Evolutionary conservation across 768 basidiomycete species (phyloP), one percentile per base, ranked within the genome.

Genomic region (Pulveroboletus sp.): DNA sequence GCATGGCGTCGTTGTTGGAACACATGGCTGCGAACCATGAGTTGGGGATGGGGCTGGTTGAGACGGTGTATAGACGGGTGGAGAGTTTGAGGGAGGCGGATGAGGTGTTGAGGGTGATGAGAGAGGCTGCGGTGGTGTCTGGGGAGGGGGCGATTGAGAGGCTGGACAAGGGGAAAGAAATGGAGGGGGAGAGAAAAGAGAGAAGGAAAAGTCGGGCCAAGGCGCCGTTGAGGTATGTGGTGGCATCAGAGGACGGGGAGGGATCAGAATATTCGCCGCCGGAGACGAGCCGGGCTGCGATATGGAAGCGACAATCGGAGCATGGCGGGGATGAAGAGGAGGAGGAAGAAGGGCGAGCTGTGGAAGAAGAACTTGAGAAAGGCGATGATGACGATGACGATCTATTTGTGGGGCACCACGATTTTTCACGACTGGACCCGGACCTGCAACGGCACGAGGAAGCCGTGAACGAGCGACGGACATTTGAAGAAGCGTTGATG

Each of bases 21-120:
- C 60, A 59, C 47, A 76, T 82, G 65, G 70, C 75, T 1, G 56
- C 64, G 17, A 75, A 76, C 27, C 75, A 79, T 35, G 73, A 74
- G 14, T 75, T 76, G 49, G 62, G 59, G 12, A 57, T 71, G 37
- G 64, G 68, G 3, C 69, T 76, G 6, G 76, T 77, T 17, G 63
- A 68, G 42, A 60, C 61, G 13, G 65, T 78, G 24, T 77, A 71
- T 51, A 31, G 58, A 9, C 29, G 54, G 1, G 60, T 70, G 19
- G 53, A 63, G 40, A 72, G 65, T 48, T 56, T 82, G 16, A 49
- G 60, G 13, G 61, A 65, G 45, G 66, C 75, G 21, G 76, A 77
- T 43, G 58, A 63, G 38, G 61, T 72, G 35, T 57, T 76, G 52
- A 55, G 53, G 40, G 57, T 56, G 47, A 76, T 73, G 74, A 67